A percentile compares a stretch with the other conserved stretches of the same genome.
Evolutionary conservation across 495 filamentous ascomycete genomes (phyloP).

Genomic region (Aspergillus asperescens): DNA sequence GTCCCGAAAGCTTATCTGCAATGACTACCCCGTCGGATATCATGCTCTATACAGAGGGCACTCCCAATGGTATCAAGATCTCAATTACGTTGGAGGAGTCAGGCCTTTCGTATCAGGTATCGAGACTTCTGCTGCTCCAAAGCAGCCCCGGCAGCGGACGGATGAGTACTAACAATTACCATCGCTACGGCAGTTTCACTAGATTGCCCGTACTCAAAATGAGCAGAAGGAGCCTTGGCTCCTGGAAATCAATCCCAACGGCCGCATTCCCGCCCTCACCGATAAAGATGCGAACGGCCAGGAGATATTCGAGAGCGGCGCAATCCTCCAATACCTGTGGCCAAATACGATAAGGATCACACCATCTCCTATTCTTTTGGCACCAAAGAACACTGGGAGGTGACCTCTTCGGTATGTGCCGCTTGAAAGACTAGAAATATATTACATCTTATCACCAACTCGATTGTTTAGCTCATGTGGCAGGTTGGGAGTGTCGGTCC

Average conservation of each 20-base stretch:
- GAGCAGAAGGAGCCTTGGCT: neutral
- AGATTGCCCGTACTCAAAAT: neutral
- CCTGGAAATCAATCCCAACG: neutral
- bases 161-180: too few relatives aligned
- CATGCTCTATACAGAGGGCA: conserved; percentile 6
- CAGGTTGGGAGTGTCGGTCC: neutral
- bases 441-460: too few relatives aligned
- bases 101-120: neutral
- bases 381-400: neutral
- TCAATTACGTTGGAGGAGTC: neutral
- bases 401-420: neutral
- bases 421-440: neutral
- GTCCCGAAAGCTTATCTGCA: too few relatives aligned
- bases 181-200: neutral
- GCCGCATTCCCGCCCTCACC: neutral
- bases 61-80: neutral
- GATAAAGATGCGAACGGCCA: neutral
- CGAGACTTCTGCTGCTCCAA: too few relatives aligned
- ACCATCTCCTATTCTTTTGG: neutral
- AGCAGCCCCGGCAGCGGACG: too few relatives aligned
- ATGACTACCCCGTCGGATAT: too few relatives aligned
- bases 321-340: neutral
- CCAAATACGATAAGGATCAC: neutral
- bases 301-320: neutral
- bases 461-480: conserved; percentile 2